Base-by-base conservation (phyloP, 331 rosid species). In the Acacia concinna region DNA sequence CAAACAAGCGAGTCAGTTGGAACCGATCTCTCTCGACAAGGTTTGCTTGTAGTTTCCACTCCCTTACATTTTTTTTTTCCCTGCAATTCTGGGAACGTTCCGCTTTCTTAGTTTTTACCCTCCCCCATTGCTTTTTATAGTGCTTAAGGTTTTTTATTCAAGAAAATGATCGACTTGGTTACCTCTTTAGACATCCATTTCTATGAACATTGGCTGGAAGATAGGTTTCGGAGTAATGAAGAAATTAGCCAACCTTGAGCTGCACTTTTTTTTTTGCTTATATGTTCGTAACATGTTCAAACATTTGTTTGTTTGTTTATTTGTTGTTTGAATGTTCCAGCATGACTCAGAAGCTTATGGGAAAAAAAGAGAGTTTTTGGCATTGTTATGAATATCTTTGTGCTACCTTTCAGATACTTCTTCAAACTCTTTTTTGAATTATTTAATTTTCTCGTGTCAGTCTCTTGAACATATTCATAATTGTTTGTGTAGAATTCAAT, bases 21-120 rank as follows among this genome's bases (percentile, higher is more conserved):
- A 91, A 84, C 38, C 96, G 99, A n/a, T 77, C 91, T 34, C 99
- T 95, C 47, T 95, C 98, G 23, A 85, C 91, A 81, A 93, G 99
- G 99, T 93, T 76, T 32, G 35, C 8, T 81, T 76, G 52, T 25
- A 52, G 17, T 47, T 73, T 47, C 66, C 38, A 3, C 64, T 49
- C 60, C 30, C 23, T 44, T 44, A 8, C 64, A 31, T 71, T 49
- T 71, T 20, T 49, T n/a, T 47, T 2, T n/a, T n/a, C n/a, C n/a
- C 63, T 28, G 60, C 28, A 27, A 30, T 71, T 28, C 35, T 6
- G n/a, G 1, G 12, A 68, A 13, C 4, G 13, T 6, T 68, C 31
- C 40, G 28, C 23, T 41, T 66, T 47, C 62, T 20, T 23, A 21
- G 5, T 74, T 74, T 68, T 35, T 38, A 21, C 8, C 52, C 21